A percentile compares a stretch with the other conserved stretches of the same genome.
Conservation (phyloP, 371 early-diverging fungal species). For the Rhizopus stolonifer region DNA sequence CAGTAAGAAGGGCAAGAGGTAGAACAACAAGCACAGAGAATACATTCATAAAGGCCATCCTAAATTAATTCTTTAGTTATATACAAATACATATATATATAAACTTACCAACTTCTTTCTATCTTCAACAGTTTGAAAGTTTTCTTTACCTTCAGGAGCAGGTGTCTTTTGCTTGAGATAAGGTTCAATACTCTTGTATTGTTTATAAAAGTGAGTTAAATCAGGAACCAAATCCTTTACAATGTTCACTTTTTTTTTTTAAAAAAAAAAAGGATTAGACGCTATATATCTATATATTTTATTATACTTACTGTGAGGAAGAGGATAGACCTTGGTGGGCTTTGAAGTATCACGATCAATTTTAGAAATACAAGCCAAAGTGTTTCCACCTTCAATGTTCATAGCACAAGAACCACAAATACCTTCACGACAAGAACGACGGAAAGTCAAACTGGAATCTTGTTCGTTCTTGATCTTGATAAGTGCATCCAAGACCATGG, state of each 20-base stretch:
- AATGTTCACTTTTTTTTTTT: slow-evolving; percentile 60
- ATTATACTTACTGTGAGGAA: slow-evolving; percentile 81
- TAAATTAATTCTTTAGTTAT: too few relatives aligned
- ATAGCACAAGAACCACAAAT: slow-evolving; percentile 98
- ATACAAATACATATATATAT: slow-evolving; percentile 19
- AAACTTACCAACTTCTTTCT: slow-evolving; percentile 77
- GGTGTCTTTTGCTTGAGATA: slow-evolving; percentile 86
- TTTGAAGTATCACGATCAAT: slow-evolving; percentile 73
- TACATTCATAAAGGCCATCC: slow-evolving; percentile 97
- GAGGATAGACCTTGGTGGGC: slow-evolving; percentile 87
- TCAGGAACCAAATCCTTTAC: slow-evolving; percentile 90
- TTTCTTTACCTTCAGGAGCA: slow-evolving; percentile 73
- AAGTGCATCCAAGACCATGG: slow-evolving; percentile 93
- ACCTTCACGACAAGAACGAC: slow-evolving; percentile 76
- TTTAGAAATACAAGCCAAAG: slow-evolving; percentile 89
- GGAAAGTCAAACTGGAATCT: slow-evolving; percentile 91
- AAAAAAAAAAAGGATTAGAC: neutral
- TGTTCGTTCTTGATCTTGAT: slow-evolving; percentile 96
- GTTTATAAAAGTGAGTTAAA: slow-evolving; percentile 94
- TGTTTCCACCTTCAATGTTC: slow-evolving; percentile 96
- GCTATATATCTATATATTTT: neutral
- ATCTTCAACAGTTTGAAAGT: slow-evolving; percentile 89
- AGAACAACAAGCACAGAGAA: slow-evolving; percentile 96
- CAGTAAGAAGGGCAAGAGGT: slow-evolving; percentile 96
- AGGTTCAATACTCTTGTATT: slow-evolving; percentile 95